A percentile compares a stretch with the other conserved stretches of the same genome.
Evolutionary conservation across 345 rosid species (phyloP).

Genomic region (Alliaria petiolata): DNA sequence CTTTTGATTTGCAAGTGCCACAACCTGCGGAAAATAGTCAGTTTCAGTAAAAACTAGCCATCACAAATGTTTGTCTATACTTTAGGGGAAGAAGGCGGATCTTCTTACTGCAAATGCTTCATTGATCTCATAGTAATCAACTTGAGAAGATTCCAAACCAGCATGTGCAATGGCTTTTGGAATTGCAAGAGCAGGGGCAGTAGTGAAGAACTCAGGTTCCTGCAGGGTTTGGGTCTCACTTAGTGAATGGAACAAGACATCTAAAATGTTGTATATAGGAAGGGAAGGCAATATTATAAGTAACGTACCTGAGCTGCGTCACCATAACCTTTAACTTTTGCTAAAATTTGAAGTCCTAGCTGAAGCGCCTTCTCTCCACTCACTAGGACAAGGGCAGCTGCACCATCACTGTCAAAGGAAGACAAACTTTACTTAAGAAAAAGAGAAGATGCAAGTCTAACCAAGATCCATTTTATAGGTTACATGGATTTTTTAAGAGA

Average conservation of each 20-base stretch:
- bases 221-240: slow-evolving; percentile 36
- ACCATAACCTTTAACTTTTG: slow-evolving; percentile 76
- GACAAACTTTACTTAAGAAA: not conserved
- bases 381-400: slow-evolving; percentile 90
- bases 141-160: slow-evolving; percentile 72
- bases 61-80: not conserved
- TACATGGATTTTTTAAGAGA: not conserved
- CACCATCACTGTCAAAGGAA: slow-evolving; percentile 74
- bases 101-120: slow-evolving; percentile 94
- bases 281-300: not conserved
- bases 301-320: slow-evolving; percentile 91
- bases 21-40: slow-evolving; percentile 50
- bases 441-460: not conserved
- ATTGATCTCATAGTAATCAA: slow-evolving; percentile 91
- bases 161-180: slow-evolving; percentile 90
- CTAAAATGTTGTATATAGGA: not conserved
- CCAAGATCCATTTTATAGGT: not conserved
- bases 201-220: slow-evolving; percentile 94
- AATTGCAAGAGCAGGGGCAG: slow-evolving; percentile 93
- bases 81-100: not conserved
- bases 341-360: slow-evolving; percentile 81
- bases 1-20: slow-evolving; percentile 88
- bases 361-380: slow-evolving; percentile 76
- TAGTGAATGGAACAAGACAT: slow-evolving; percentile 3
- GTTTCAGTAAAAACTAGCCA: not conserved